Conservation (phyloP, 2,329 filamentous ascomycete species). For the Diaporthe sp. region DNA sequence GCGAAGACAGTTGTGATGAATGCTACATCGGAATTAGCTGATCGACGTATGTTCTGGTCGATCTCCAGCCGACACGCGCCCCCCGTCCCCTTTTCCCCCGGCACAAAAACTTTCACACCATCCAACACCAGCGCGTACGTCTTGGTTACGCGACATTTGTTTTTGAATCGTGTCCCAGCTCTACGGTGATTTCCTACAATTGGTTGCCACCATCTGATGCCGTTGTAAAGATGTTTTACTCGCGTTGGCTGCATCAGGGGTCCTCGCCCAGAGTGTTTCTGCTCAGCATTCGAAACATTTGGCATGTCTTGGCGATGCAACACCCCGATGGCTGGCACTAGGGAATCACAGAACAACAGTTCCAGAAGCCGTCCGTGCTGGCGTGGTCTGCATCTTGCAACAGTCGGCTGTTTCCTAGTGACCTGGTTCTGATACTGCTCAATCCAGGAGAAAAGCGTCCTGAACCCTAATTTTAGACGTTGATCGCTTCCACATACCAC, state of each 20-base stretch:
- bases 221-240: constrained; percentile 19
- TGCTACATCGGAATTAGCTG: background rate
- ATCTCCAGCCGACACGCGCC: background rate
- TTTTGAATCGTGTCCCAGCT: background rate
- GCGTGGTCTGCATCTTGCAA: constrained; percentile 23
- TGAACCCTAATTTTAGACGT: constrained; percentile 21
- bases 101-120: background rate
- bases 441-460: constrained; percentile 19
- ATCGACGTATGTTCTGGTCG: background rate
- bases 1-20: background rate
- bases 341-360: constrained; percentile 5
- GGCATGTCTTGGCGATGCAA: constrained; percentile 29
- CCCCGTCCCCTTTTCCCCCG: background rate
- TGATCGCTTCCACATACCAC: constrained; percentile 22
- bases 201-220: constrained; percentile 24
- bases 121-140: too few species aligned
- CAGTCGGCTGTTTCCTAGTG: constrained; percentile 19
- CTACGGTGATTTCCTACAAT: background rate
- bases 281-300: constrained; percentile 32
- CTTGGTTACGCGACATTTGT: background rate
- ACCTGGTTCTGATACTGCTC: constrained; percentile 29
- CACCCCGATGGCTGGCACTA: constrained; percentile 22
- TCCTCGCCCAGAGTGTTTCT: constrained; percentile 24
- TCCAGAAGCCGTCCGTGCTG: constrained; percentile 30
- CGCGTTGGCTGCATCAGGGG: constrained; percentile 23